Base-by-base conservation (phyloP, 768 basidiomycete genomes). In the Butyriboletus loyo region DNA sequence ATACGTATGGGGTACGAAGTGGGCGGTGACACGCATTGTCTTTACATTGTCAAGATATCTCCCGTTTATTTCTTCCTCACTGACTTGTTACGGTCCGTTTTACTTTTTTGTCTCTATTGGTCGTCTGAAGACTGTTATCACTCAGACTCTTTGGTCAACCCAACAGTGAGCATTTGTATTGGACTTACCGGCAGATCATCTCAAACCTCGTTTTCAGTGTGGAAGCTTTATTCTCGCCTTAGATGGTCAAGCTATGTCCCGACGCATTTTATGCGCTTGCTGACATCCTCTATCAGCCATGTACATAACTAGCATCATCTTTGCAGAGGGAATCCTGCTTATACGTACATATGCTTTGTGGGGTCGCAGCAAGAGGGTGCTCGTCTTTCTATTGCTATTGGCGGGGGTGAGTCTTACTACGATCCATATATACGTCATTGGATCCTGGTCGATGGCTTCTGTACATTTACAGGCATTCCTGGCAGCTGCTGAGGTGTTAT, bases 1-100 rank as follows among this genome's bases (percentile, higher is more conserved):
- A 47, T 41, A 55, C 40, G 54, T 64, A 14, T 66, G 66, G 66
- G 56, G 57, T 7, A 55, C 58, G 3, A 57, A 49, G 35, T 68
- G 65, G 65, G 52, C 47, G 9, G 17, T 17, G 6, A 25, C 64
- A 31, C 64, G 64, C 21, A 37, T 58, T 24, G 49, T 68, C 13
- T 68, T 66, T 44, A 61, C 64, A 11, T 8, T 66, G 5, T 44
- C 66, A 44, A 63, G 65, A 55, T 68, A 68, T 44, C 50, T 68
- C 28, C 40, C 66, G 17, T 61, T 66, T 30, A 5, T 64, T 39
- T 36, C 59, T 3, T 47, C 55, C 14, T 32, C 52, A 0, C 40
- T 62, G 15, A 53, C 57, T n/a, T 58, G 56, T 31, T 66, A 57
- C 39, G 42, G 65, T 62, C 17, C 2, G 56, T 53, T 22, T 46